Evolutionary conservation across 495 filamentous ascomycete genomes (phyloP).

Genomic region (Aspergillus haitiensis): DNA sequence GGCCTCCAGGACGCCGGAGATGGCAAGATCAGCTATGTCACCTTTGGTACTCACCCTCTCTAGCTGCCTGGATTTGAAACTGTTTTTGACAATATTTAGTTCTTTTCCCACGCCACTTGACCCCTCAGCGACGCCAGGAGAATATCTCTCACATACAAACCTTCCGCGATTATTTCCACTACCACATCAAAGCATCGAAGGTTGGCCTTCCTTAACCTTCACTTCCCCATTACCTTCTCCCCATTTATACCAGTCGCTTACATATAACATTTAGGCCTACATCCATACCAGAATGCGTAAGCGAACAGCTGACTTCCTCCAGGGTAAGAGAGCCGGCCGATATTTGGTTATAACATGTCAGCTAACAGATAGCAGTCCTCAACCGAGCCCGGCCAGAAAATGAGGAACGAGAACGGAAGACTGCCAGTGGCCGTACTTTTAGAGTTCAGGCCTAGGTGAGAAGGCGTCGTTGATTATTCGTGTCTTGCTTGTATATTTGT

Average conservation of each 20-base stretch:
- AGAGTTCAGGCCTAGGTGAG: conserved; percentile 60
- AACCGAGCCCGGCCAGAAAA: conserved; percentile 89
- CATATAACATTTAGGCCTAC: conserved; percentile 62
- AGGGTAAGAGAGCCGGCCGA: conserved; percentile 57
- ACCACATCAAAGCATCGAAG: conserved; percentile 99
- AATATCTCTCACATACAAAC: conserved; percentile 99
- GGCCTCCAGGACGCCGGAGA: conserved; percentile 70
- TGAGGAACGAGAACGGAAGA: conserved; percentile 98
- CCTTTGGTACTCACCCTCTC: conserved; percentile 69
- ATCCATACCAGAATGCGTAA: conserved; percentile 98
- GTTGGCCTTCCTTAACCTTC: conserved; percentile 35
- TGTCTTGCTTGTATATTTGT: conserved; percentile 19
- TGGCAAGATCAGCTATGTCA: conserved; percentile 92
- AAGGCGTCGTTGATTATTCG: conserved; percentile 19
- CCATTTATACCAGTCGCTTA: conserved; percentile 18
- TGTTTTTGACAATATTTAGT: conserved; percentile 53
- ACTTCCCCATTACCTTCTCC: neutral
- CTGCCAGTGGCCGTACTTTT: conserved; percentile 94
- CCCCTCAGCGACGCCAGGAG: conserved; percentile 82
- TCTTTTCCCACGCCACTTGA: conserved; percentile 92
- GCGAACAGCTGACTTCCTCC: conserved; percentile 95
- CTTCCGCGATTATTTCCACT: conserved; percentile 99
- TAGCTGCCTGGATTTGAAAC: neutral
- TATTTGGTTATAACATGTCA: neutral
- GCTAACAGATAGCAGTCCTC: conserved; percentile 60